Base-by-base conservation (phyloP, 768 basidiomycete genomes). In the Boletus insuetus region DNA sequence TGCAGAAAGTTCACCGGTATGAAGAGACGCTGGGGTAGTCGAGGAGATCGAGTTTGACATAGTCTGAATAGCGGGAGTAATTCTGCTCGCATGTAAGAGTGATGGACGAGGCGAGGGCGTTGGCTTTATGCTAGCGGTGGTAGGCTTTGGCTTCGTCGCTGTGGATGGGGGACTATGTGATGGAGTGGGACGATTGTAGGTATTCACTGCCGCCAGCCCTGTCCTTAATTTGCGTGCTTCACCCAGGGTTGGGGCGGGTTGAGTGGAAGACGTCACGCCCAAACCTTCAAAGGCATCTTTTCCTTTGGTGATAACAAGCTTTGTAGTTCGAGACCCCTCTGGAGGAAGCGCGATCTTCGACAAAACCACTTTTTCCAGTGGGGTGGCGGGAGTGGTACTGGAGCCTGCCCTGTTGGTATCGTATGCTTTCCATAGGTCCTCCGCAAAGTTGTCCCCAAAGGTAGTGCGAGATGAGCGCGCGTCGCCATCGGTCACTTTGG, bases 261-360 rank as follows among this genome's bases (percentile, higher is more conserved):
- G 76, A 26, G 71, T 62, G n/a, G 77, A 69, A 29, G 71, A 64
- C 54, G 72, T 68, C 20, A 87, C 66, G 9, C 83, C 89, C 44
- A 93, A 73, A 12, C 87, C 90, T 35, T 89, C 87, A 58, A 93
- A 93, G 6, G 91, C 91, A 64, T 93, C 91, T 59, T 80, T 87
- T 19, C 77, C 76, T 50, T 69, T 76, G 50, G 64, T 63, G 39
- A 73, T 56, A 40, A 64, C n/a, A 31, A 73, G 59, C 51, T 63
- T 71, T 10, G 69, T 71, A 22, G 55, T 61, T 44, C 69, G 69
- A 43, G 71, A 71, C 10, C 69, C 71, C 31, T 71, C 71, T 13
- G 42, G 41, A 26, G 53, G 67, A 48, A 66, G 63, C 26, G 58
- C 61, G 19, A 71, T 59, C 44, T 63, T 73, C 22, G 67, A 64